Evolutionary conservation across 257 asterid genomes (phyloP).

Genomic region (Solanum infundibuliforme): DNA sequence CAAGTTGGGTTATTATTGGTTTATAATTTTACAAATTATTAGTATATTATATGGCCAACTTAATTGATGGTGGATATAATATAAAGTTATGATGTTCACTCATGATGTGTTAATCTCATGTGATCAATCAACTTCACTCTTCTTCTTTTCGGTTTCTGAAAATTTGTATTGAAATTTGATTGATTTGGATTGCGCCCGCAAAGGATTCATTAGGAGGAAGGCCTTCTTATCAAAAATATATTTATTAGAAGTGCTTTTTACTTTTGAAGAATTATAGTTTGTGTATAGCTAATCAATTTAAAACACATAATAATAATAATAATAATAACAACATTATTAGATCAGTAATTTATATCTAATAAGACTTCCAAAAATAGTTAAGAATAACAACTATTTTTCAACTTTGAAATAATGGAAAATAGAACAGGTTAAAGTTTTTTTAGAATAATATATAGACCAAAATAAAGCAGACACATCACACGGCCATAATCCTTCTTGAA

Average conservation of each 20-base stretch:
- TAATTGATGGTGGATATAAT: not conserved
- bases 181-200: rapidly evolving
- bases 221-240: not conserved
- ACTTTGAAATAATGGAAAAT: not conserved
- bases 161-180: no score
- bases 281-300: no score
- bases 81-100: not conserved
- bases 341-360: no score
- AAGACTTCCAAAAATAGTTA: no score
- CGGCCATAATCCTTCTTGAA: not conserved
- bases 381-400: not conserved
- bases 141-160: no score
- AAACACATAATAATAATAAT: no score
- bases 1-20: constrained; percentile 1
- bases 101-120: not conserved
- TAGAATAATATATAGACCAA: not conserved
- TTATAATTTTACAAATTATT: not conserved
- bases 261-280: not conserved
- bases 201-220: not conserved
- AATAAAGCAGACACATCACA: not conserved
- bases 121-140: not conserved
- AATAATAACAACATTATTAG: no score
- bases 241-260: not conserved
- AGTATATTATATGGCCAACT: not conserved
- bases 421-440: not conserved